Conservation (phyloP, 2,329 filamentous ascomycete genomes). For the Ophiostoma sp. region DNA sequence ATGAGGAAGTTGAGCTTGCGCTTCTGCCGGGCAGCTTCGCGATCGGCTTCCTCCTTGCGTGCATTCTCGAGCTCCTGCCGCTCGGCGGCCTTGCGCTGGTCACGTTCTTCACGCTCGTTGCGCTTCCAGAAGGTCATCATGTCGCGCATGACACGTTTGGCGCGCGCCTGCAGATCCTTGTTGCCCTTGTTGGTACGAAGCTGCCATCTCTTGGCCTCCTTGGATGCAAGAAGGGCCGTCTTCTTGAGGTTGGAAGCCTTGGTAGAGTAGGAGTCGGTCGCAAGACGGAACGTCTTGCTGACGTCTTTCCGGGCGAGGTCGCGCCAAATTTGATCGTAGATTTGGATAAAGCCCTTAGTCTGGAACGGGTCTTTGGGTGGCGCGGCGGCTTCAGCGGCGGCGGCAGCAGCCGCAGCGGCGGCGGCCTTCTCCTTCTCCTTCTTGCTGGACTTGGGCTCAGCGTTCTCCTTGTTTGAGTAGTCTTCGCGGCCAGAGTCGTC, state of each 20-base stretch:
- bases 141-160: conserved; percentile 97
- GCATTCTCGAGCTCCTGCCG: conserved; percentile 95
- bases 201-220: conserved; percentile 97
- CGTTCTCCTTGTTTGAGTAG: conserved; percentile 50
- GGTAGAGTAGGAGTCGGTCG: conserved; percentile 78
- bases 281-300: conserved; percentile 86
- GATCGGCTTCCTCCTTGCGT: conserved; percentile 93
- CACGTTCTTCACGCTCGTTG: conserved; percentile 95
- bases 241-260: conserved; percentile 97
- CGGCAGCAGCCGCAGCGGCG: not conserved
- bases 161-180: conserved; percentile 94
- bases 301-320: conserved; percentile 93
- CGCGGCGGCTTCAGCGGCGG: conserved; percentile 37
- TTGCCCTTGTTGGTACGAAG: conserved; percentile 96
- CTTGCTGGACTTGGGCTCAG: conserved; percentile 46
- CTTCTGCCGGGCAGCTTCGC: conserved; percentile 95
- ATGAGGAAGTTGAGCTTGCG: conserved; percentile 99
- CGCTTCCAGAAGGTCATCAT: conserved; percentile 99
- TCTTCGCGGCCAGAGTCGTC: conserved; percentile 45
- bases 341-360: conserved; percentile 92
- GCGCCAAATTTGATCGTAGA: conserved; percentile 96
- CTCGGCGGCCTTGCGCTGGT: conserved; percentile 90
- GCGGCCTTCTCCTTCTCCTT: conserved; percentile 42
- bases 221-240: conserved; percentile 93
- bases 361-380: conserved; percentile 62